Evolutionary conservation across 2,329 filamentous ascomycete genomes (phyloP).

Genomic region (Mycogone perniciosa): DNA sequence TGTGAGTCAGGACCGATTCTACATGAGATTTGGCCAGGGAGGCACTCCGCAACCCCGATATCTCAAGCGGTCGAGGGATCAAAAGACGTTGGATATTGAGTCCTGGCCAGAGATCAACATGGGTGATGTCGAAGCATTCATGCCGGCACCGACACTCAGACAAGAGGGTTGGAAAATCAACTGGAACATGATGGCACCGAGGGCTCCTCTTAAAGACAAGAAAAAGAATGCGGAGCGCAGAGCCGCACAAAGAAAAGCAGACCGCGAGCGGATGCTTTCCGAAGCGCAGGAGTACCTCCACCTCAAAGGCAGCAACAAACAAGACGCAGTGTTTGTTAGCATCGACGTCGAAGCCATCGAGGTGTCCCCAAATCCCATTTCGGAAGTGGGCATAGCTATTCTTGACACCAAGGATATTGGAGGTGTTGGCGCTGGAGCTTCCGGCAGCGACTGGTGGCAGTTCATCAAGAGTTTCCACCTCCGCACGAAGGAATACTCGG

Average conservation of each 20-base stretch:
- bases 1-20: slow-evolving; percentile 47
- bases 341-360: slow-evolving; percentile 85
- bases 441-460: slow-evolving; percentile 60
- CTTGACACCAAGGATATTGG: slow-evolving; percentile 61
- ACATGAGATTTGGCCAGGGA: slow-evolving; percentile 53
- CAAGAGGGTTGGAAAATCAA: slow-evolving; percentile 8
- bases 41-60: slow-evolving; percentile 61
- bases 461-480: slow-evolving; percentile 68
- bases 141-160: not conserved
- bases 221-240: slow-evolving; percentile 41
- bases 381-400: slow-evolving; percentile 79
- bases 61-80: slow-evolving; percentile 50
- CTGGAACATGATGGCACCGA: slow-evolving; percentile 19
- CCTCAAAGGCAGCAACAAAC: slow-evolving; percentile 30
- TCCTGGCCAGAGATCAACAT: slow-evolving; percentile 30
- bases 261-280: slow-evolving; percentile 49
- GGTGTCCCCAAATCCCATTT: slow-evolving; percentile 56
- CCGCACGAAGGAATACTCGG: slow-evolving; percentile 61
- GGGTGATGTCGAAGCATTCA: slow-evolving; percentile 28
- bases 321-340: slow-evolving; percentile 56
- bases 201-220: slow-evolving; percentile 16
- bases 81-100: slow-evolving; percentile 27
- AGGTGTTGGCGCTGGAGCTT: slow-evolving; percentile 50
- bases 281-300: slow-evolving; percentile 66
- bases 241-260: slow-evolving; percentile 44